Evolutionary conservation across 495 filamentous ascomycete species (phyloP), one percentile per base, ranked within the genome.

Genomic region (Penicillium fimorum): DNA sequence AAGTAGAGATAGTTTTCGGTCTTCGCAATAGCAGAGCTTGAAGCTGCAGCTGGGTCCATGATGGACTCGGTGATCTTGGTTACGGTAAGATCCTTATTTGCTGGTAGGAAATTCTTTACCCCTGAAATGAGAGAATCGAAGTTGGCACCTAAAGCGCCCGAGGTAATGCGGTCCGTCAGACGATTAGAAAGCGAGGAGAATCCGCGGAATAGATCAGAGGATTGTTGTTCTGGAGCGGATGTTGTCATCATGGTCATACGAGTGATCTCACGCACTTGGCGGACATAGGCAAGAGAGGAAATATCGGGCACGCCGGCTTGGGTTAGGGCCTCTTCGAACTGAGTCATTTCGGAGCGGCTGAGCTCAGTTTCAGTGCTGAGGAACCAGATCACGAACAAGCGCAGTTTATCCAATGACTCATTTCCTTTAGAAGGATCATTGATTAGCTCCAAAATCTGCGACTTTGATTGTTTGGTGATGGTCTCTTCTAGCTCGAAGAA

Each of bases 161-260:
- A 93, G 61, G 94, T 93, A 67, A 98, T 87, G 24, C 92, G 88
- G 70, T 96, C 92, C 15, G 94, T 96, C 18, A 99, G 83, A 20
- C 92, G 84, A 46, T 86, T 92, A 25, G 92, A 95, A 60, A 97
- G 89, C 53, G 86, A 87, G 33, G 84, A 89, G 74, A 97, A 96
- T 11, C 91, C 91, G 32, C 87, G 84, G 79, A 97, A 96, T 22
- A 99, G 78, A 41, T 85, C 82, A 2, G 87, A 83, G 5, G 89
- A 86, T 50, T 84, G 81, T 59, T 80, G 81, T 32, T 85, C 71
- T 15, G 83, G 82, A 56, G 89, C 82, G 4, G 93, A 86, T 7
- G 93, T 92, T 5, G 92, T 91, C 79, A 99, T 91, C 87, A 97
- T 97, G 17, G 95, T 97, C 94, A 97, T 97, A 37, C 93, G 91